Conservation (phyloP, 2,329 filamentous ascomycete genomes). For the Cadophora malorum region DNA sequence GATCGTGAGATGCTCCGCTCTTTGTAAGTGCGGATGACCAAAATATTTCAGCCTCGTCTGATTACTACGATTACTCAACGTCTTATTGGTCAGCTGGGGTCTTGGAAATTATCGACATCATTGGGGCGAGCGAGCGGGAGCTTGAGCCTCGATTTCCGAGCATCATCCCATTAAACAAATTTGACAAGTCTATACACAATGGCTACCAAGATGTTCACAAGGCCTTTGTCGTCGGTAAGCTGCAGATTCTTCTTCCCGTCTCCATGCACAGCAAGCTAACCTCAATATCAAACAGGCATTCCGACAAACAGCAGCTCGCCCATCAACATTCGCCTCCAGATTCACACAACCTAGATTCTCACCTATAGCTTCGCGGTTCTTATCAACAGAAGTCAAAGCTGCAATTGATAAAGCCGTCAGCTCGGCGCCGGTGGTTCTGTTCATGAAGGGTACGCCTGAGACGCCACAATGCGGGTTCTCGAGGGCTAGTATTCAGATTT, state of each 20-base stretch:
- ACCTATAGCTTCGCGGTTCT: constrained; percentile 58
- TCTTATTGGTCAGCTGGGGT: constrained; percentile 40
- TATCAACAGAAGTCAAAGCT: constrained; percentile 79
- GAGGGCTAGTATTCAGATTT: constrained; percentile 90
- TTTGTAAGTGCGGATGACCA: not conserved
- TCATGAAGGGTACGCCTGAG: constrained; percentile 99
- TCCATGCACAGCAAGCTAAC: constrained; percentile 29
- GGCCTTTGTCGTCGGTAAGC: constrained; percentile 42
- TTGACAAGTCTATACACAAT: not conserved
- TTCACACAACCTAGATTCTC: constrained; percentile 26
- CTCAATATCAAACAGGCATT: constrained; percentile 47
- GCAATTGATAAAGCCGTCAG: constrained; percentile 91
- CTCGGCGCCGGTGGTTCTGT: constrained; percentile 91
- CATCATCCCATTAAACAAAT: not conserved
- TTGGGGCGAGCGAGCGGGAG: not conserved
- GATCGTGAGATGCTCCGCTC: not conserved
- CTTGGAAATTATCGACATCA: constrained; percentile 15
- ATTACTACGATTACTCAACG: constrained; percentile 33
- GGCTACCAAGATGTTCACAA: constrained; percentile 39
- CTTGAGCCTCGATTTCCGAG: constrained; percentile 8
- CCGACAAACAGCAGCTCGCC: constrained; percentile 39
- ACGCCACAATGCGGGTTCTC: constrained; percentile 97
- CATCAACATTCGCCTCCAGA: constrained; percentile 26
- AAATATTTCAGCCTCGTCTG: constrained; percentile 35
- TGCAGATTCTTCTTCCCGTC: no score